Percentiles rank a stretch among this genome's conserved stretches.
Evolutionary conservation across 2,329 filamentous ascomycete genomes (phyloP).

Genomic region (Metarhizium guizhouense): DNA sequence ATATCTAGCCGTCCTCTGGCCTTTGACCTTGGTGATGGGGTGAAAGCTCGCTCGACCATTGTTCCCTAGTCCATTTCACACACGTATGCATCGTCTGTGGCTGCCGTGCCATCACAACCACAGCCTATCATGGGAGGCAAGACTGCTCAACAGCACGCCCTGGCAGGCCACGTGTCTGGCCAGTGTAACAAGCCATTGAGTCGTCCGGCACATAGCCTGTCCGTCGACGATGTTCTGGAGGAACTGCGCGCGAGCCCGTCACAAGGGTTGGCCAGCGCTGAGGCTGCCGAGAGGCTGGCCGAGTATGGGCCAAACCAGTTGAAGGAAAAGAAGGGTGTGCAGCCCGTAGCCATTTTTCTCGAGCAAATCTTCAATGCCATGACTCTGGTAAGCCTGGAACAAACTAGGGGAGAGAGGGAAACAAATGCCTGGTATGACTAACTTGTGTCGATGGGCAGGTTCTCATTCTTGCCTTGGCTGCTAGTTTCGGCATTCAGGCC

Average conservation of each 20-base stretch:
- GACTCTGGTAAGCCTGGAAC: slow-evolving; percentile 31
- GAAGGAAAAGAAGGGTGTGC: slow-evolving; percentile 36
- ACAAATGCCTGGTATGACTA: not conserved
- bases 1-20: not conserved
- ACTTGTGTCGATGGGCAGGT: slow-evolving; percentile 17
- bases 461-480: slow-evolving; percentile 51
- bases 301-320: slow-evolving; percentile 52
- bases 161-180: slow-evolving; percentile 19
- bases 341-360: slow-evolving; percentile 46
- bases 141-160: not conserved
- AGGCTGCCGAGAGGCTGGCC: slow-evolving; percentile 41
- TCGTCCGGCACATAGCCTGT: slow-evolving; percentile 48
- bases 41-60: not conserved
- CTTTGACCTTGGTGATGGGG: not conserved
- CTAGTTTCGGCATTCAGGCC: slow-evolving; percentile 38
- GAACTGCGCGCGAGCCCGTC: slow-evolving; percentile 45
- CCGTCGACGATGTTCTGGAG: slow-evolving; percentile 35
- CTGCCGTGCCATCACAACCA: not conserved
- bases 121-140: not conserved
- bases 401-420: not conserved
- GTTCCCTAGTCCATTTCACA: too few species aligned
- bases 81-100: too few species aligned
- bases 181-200: slow-evolving; percentile 33
- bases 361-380: slow-evolving; percentile 50
- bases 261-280: slow-evolving; percentile 41